Evolutionary conservation across 306 rosid genomes (phyloP), one percentile per base, ranked within the genome.

Genomic region (Cyclanthera cordifolia): DNA sequence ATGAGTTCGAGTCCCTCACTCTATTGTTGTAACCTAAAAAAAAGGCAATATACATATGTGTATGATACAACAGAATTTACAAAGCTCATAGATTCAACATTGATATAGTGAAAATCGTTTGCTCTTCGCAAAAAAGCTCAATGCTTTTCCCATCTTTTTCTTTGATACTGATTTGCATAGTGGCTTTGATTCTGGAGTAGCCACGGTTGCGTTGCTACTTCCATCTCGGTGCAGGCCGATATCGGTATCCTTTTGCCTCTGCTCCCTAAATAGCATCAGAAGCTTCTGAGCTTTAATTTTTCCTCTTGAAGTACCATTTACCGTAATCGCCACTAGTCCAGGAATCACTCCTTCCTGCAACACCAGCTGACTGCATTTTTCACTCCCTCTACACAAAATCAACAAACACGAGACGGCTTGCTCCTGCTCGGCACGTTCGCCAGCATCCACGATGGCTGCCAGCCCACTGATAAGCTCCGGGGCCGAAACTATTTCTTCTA

Each of bases 341-440:
- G 99, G 99, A 67, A 94, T 94, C 47, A 90, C 97, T 45, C 99
- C 99, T 83, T 94, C 99, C 69, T 90, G 95, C 48, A 94, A 81
- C 61, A 94, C 91, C 91, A 88, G 83, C 59, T 85, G 90, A 61
- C 95, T 58, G 76, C 99, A 94, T 73, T 69, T 78, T 65, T 90
- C 97, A 68, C 83, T 86, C 71, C 81, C 81, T 16, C 80, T 85
- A 52, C 99, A 94, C 81, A 90, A 76, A 78, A 88, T 78, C 54
- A 88, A 77, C 49, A 94, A 89, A 73, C 96, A 94, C 10, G 83
- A 82, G 32, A 85, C 84, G 10, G 96, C 97, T 77, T 90, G 96
- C 83, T 94, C 99, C 76, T 88, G 99, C 84, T 86, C 99, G 5
- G 82, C 37, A 46, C 76, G 84, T 78, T 85, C 86, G 20, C 90